Base-by-base conservation (phyloP, 2,329 filamentous ascomycete genomes). In the Pseudodiploospora longispora region DNA sequence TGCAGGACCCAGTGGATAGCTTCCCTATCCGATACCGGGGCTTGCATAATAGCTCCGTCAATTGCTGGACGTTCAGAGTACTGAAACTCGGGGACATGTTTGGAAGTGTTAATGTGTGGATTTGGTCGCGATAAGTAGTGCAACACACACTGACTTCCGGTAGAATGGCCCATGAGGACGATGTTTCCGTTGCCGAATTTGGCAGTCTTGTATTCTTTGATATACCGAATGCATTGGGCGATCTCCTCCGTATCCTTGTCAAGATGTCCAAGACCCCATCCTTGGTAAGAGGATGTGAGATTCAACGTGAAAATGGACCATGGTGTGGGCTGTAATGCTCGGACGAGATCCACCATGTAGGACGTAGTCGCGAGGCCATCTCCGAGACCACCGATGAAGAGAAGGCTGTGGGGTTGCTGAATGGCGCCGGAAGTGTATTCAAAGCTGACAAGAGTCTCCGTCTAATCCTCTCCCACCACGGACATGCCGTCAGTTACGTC, bases 151-250 rank as follows among this genome's bases (percentile, higher is more conserved):
- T 85, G 82, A 50, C 75, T 82, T 1, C 81, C 81, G 0, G 82
- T 85, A 1, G 75, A 80, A 54, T 84, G 80, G 2, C 81, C 81
- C 78, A 85, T 82, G 34, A 84, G 61, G 28, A 82, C 77, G 12
- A 83, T 55, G 44, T 78, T 80, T 6, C 64, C 66, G 6, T 75
- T 64, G 40, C 59, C 54, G 38, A 51, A 60, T 40, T 58, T 56
- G 38, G 54, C 50, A 6, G 46, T 52, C 48, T 64, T 64, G 49
- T 63, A 62, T 28, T 59, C 54, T 38, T 55, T 51, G 46, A 62
- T 59, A 46, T 59, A 59, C 40, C 49, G 50, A 28, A 52, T 35
- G 43, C 56, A 62, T 44, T 55, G 47, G 10, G 62, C 60, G 34
- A 64, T 57, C 48, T 64, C 62, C 42, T 64, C 55, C 6, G 59